A percentile compares a stretch with the other conserved stretches of the same genome.
Conservation (phyloP, 2,329 filamentous ascomycete species). For the Ophiostoma ips region DNA sequence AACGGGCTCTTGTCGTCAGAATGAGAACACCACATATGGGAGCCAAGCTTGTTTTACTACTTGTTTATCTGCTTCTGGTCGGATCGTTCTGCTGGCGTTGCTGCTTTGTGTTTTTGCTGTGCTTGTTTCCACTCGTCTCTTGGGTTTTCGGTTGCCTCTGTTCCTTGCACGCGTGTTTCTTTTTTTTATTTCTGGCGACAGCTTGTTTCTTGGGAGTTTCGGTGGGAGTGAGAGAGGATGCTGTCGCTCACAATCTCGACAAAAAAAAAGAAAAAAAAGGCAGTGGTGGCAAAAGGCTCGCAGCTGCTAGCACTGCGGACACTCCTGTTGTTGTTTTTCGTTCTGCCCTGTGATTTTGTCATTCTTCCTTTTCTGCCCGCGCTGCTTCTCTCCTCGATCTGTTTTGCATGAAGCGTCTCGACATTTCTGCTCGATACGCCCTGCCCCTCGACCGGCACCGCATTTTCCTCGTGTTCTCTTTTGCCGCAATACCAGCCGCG, state of each 20-base stretch:
- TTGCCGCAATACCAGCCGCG: neutral
- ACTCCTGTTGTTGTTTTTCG: neutral
- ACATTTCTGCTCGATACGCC: neutral
- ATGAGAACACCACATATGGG: conserved; percentile 14
- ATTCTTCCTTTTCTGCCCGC: neutral
- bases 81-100: conserved; percentile 3
- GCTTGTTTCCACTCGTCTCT: neutral
- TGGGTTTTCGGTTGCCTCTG: neutral
- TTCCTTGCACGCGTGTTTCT: neutral
- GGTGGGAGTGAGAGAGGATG: neutral
- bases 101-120: conserved; percentile 9
- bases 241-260: too few relatives aligned
- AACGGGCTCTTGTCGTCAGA: conserved; percentile 14
- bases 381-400: neutral
- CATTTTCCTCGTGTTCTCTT: neutral
- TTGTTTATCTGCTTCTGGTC: conserved; percentile 7
- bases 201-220: neutral
- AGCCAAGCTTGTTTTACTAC: conserved; percentile 10
- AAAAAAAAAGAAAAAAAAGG: neutral
- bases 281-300: neutral
- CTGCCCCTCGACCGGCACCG: neutral
- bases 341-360: neutral
- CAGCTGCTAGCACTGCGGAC: neutral
- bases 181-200: neutral
- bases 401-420: neutral